phyloP scores from a whole-genome alignment of 345 rosid species.

The Linum trigynum region DNA sequence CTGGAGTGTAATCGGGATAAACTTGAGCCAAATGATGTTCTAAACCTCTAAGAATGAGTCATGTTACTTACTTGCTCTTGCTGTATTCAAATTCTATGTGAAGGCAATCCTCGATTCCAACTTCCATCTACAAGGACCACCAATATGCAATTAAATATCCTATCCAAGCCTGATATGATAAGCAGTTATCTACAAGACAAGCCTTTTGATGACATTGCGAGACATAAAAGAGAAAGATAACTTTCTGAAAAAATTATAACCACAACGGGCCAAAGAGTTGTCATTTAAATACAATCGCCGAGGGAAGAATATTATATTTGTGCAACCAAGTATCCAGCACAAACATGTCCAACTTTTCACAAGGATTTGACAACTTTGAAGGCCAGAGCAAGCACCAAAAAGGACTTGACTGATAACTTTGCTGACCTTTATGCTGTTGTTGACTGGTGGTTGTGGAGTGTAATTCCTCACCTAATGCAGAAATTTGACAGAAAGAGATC shows the following conservation, averaged over 20 bases:
- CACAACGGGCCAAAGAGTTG: neutral
- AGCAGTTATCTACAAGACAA: neutral
- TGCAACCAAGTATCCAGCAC: neutral
- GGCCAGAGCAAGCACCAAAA: neutral
- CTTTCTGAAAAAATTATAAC: neutral
- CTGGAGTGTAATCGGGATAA: neutral
- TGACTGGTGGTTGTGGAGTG: constrained; percentile 7
- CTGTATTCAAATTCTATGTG: constrained; percentile 10
- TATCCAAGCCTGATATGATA: neutral
- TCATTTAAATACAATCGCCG: neutral
- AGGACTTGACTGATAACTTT: neutral
- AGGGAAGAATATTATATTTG: neutral
- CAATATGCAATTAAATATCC: neutral
- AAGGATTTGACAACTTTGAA: neutral
- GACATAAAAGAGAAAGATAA: neutral
- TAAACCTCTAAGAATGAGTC: neutral
- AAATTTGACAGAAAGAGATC: neutral
- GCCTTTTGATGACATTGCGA: neutral
- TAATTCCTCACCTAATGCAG: constrained; percentile 6
- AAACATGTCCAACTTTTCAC: neutral
- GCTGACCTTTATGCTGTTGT: constrained; percentile 11
- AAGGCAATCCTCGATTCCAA: constrained; percentile 10
- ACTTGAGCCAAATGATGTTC: neutral
- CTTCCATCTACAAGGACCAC: constrained; percentile 5
- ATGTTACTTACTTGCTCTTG: constrained; percentile 5